Conservation (phyloP, 2,329 filamentous ascomycete genomes). For the Aspergillus texensis region DNA sequence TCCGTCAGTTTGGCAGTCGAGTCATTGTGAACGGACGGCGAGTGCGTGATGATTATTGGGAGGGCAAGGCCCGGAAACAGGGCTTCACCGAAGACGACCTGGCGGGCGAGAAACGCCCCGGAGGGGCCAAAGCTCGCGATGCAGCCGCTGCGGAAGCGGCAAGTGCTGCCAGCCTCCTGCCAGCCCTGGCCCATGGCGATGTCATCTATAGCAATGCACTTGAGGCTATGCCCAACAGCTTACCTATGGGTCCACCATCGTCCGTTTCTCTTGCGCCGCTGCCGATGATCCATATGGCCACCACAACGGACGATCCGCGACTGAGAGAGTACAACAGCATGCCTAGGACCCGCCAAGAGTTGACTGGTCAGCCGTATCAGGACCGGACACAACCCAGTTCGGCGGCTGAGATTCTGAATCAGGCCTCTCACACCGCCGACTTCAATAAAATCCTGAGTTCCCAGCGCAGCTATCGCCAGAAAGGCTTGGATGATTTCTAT, state of each 20-base stretch:
- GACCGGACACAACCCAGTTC: slow-evolving; percentile 79
- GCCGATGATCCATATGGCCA: slow-evolving; percentile 79
- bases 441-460: slow-evolving; percentile 84
- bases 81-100: slow-evolving; percentile 97
- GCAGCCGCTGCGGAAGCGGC: slow-evolving; percentile 71
- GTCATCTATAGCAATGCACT: slow-evolving; percentile 85
- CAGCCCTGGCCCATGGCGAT: slow-evolving; percentile 74
- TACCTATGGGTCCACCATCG: slow-evolving; percentile 69
- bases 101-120: slow-evolving; percentile 93
- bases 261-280: slow-evolving; percentile 70
- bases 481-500: slow-evolving; percentile 82
- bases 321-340: slow-evolving; percentile 82
- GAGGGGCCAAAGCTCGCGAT: slow-evolving; percentile 85
- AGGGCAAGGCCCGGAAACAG: slow-evolving; percentile 93
- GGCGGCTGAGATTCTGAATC: slow-evolving; percentile 77
- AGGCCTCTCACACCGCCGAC: slow-evolving; percentile 85
- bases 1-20: slow-evolving; percentile 93
- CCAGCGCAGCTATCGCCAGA: slow-evolving; percentile 75
- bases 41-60: slow-evolving; percentile 98
- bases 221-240: slow-evolving; percentile 66
- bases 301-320: slow-evolving; percentile 76
- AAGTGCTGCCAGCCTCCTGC: slow-evolving; percentile 58
- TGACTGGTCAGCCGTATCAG: slow-evolving; percentile 83
- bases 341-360: slow-evolving; percentile 83
- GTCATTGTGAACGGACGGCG: slow-evolving; percentile 87